These are phyloP conservation scores for Aspergillus novoparasiticus DNA, from an alignment of 2,329 filamentous ascomycete species.

Conservation along the genomic window DNA sequence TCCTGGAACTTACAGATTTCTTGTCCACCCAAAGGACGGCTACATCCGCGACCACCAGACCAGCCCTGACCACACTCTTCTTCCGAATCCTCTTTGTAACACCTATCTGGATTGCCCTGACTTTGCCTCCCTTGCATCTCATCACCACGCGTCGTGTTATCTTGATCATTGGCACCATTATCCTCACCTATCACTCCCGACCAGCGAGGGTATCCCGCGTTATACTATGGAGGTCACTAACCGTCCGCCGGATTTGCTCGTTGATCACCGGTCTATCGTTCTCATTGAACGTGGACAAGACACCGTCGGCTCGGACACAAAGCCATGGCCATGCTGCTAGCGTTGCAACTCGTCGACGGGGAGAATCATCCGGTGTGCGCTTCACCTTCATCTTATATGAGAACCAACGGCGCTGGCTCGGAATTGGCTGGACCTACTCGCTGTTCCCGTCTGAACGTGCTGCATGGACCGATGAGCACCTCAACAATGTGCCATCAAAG, in stretches of 20 bases:
- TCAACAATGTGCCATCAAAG: slow-evolving; percentile 75
- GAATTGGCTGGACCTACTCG: slow-evolving; percentile 90
- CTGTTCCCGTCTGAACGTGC: slow-evolving; percentile 87
- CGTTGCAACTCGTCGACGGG: slow-evolving; percentile 47
- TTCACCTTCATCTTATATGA: slow-evolving; percentile 98
- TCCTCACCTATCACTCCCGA: slow-evolving; percentile 89
- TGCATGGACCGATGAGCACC: slow-evolving; percentile 94
- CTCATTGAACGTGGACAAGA: slow-evolving; percentile 45
- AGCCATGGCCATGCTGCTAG: slow-evolving; percentile 51
- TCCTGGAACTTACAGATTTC: slow-evolving; percentile 88
- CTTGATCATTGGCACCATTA: slow-evolving; percentile 81
- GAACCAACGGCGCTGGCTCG: slow-evolving; percentile 93
- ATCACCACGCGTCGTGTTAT: slow-evolving; percentile 84
- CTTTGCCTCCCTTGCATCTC: slow-evolving; percentile 78
- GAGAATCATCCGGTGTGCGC: slow-evolving; percentile 73
- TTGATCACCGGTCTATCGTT: slow-evolving; percentile 78
- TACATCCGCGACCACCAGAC: slow-evolving; percentile 86
- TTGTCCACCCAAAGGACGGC: slow-evolving; percentile 87
- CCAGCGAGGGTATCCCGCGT: slow-evolving; percentile 82
- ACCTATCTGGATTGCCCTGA: slow-evolving; percentile 82
- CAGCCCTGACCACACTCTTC: slow-evolving; percentile 85
- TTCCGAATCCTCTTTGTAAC: slow-evolving; percentile 85
- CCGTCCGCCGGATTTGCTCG: slow-evolving; percentile 68
- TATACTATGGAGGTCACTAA: slow-evolving; percentile 85
- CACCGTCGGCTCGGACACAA: slow-evolving; percentile 34